Evolutionary conservation across 768 basidiomycete species (phyloP), one percentile per base, ranked within the genome.

Genomic region (Boletus barrowsii): DNA sequence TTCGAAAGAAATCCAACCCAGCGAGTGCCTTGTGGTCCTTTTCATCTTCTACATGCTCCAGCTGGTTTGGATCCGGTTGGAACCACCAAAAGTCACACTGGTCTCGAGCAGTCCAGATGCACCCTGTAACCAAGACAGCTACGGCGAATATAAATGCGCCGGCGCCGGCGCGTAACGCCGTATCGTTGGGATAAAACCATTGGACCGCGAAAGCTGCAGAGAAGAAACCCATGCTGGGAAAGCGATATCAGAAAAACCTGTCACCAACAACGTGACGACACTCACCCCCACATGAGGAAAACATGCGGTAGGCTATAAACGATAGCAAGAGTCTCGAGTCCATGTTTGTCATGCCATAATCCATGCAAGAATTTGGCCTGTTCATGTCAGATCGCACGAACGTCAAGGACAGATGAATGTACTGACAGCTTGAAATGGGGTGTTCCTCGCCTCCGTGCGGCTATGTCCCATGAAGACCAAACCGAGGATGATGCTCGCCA

Each of bases 211-310:
- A 62, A 0, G 69, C 69, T 1, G 54, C 57, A 35, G 57, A 62
- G 58, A 72, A 71, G 37, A 71, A 50, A 14, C 65, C 10, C 61
- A 71, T 69, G 17, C 69, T 72, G n/a, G 15, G 14, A 36, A 33
- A 22, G 18, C 2, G 15, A 14, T 20, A 10, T 65, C 14, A 39
- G 10, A 10, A 18, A 44, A 6, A 48, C 7, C 6, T 15, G 15
- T 42, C 20, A 5, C 18, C 7, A 10, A 32, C 14, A n/a, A 32
- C 3, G 35, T n/a, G 32, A 30, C 26, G 24, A 26, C 14, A 75
- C 82, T 68, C 60, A 83, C 83, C 75, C 77, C 82, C 82, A 84
- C 73, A 84, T 76, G 41, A 84, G 69, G 20, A 83, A 67, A 2
- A 80, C 78, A 52, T 81, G 79, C 0, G 83, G 83, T 10, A 84